Percentiles rank a stretch among this genome's conserved stretches.
These are phyloP conservation scores for Colletotrichum musae DNA, from an alignment of 2,329 filamentous ascomycete species.

Conservation along the genomic window DNA sequence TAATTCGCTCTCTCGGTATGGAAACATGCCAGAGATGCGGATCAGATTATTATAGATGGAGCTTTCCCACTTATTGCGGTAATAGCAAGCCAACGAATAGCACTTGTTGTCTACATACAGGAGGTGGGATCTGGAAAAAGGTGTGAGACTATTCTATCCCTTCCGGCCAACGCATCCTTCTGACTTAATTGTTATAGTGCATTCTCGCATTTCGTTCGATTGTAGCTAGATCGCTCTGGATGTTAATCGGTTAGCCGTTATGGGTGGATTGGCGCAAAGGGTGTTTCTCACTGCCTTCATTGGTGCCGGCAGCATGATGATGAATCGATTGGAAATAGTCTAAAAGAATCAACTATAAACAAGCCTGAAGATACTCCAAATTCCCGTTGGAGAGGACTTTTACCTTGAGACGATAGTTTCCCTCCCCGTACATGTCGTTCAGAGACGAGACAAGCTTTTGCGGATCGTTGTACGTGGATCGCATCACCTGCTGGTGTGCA, in stretches of 20 bases:
- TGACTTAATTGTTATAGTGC: slow-evolving; percentile 22
- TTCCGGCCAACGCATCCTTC: too few species aligned
- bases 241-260: not conserved
- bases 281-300: not conserved
- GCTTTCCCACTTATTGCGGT: too few species aligned
- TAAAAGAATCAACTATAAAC: not conserved
- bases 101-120: too few species aligned
- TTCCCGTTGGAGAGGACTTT: not conserved
- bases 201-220: slow-evolving; percentile 7
- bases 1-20: too few species aligned
- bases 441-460: slow-evolving; percentile 10
- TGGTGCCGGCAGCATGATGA: slow-evolving; percentile 6
- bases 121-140: too few species aligned
- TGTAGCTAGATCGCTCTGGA: slow-evolving; percentile 1
- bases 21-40: too few species aligned
- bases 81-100: too few species aligned
- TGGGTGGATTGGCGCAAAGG: not conserved
- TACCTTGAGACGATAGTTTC: slow-evolving; percentile 21
- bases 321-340: slow-evolving; percentile 4
- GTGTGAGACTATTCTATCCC: too few species aligned
- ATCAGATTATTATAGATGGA: too few species aligned
- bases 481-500: not conserved
- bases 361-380: not conserved
- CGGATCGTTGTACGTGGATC: slow-evolving; percentile 15
- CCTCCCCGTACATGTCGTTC: slow-evolving; percentile 16